Base-by-base conservation (phyloP, 2,329 filamentous ascomycete species). In the Teratosphaeria destructans region DNA sequence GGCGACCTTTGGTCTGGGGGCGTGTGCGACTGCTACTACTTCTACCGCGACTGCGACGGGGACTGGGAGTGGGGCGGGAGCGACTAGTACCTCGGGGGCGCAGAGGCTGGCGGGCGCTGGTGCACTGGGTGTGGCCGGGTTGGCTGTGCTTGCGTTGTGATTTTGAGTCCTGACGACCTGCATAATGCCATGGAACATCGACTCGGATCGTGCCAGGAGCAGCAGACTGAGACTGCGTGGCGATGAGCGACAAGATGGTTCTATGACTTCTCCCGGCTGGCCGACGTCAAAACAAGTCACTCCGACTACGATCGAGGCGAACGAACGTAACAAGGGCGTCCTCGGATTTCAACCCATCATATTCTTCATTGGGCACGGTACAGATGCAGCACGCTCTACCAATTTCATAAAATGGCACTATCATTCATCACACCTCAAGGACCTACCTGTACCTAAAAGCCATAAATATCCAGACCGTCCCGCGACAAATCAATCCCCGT, bases 131-230 rank as follows among this genome's bases (percentile, higher is more conserved):
- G 10, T 60, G 52, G 62, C 57, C 47, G 62, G 62, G 43, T 37
- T 62, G 35, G 60, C 57, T 32, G 55, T 56, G 23, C 58, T 63
- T 39, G 62, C 56, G 29, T 37, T 62, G 47, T 62, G 57, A 55
- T 34, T n/a, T 3, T 49, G 43, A 16, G 23, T 19, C 23, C 19
- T 6, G 5, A n/a, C 7, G 19, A 23, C 16, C 11, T 43, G 16
- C 11, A 43, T 43, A 4, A 43, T 43, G 37, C 37, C 6, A 43
- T 43, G 43, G 43, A 6, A n/a, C 16, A 49, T 49, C 43, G 43
- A 49, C 37, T 14, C 11, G 2, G 37, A 43, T 43, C 16, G 16
- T 43, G 37, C 37, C 37, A 14, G 12, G 11, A 32, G 29, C 29
- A 3, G 29, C 29, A 32, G 4, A 32, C 2, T 7, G 29, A 32